Evolutionary conservation across 306 rosid genomes (phyloP).

Genomic region (Cyamopsis tetragonoloba): DNA sequence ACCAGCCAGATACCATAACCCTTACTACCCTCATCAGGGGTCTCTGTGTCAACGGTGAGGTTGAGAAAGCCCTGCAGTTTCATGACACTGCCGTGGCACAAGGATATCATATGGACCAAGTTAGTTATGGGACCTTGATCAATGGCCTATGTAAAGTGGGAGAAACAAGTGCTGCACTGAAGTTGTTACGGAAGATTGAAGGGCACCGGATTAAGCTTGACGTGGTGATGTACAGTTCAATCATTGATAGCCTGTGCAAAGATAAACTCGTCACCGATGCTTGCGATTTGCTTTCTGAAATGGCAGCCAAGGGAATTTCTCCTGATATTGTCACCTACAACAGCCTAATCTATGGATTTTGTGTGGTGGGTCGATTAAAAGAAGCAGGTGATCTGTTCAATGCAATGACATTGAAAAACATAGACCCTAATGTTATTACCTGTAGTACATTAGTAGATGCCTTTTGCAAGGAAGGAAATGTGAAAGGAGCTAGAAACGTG

Average conservation of each 20-base stretch:
- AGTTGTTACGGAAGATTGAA: background rate
- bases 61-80: background rate
- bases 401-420: too few relatives aligned
- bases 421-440: background rate
- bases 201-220: background rate
- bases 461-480: background rate
- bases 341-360: too few relatives aligned
- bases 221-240: background rate
- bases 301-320: too few relatives aligned
- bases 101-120: background rate
- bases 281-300: too few relatives aligned
- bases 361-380: too few relatives aligned
- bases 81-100: background rate
- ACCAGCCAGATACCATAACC: background rate
- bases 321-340: too few relatives aligned
- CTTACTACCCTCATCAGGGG: background rate
- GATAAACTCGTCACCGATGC: background rate
- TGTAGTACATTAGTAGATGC: background rate
- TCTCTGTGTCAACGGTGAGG: background rate
- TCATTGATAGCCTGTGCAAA: background rate
- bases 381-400: too few relatives aligned
- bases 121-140: background rate
- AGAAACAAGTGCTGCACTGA: background rate
- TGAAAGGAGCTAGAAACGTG: background rate
- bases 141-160: too few relatives aligned